A percentile compares a stretch with the other conserved stretches of the same genome.
phyloP scores from a whole-genome alignment of 345 rosid genomes.

The Populus pruinosa region DNA sequence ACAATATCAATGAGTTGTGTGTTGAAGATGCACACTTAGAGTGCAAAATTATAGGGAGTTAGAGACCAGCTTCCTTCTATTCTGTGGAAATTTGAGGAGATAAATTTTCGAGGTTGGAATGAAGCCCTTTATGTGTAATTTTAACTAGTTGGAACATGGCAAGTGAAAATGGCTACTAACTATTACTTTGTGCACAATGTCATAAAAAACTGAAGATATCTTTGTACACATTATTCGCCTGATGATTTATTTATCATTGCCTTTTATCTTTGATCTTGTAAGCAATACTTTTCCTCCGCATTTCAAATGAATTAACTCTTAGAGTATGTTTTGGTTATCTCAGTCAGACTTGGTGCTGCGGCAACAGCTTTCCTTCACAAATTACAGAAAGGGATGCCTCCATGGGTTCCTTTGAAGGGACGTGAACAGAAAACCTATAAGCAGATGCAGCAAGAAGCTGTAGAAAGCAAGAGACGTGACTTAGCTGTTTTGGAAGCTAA shows the following conservation, averaged over 20 bases:
- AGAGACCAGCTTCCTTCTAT: not conserved
- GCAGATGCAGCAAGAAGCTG: conserved; percentile 81
- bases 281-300: not conserved
- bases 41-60: not conserved
- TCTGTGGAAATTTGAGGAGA: not conserved
- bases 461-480: conserved; percentile 77
- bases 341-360: conserved; percentile 90
- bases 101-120: not conserved
- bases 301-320: conserved; percentile 9
- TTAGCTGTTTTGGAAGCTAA: conserved; percentile 82
- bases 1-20: not conserved
- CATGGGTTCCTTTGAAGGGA: conserved; percentile 87
- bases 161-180: not conserved
- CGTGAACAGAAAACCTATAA: conserved; percentile 65
- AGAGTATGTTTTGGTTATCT: conserved; percentile 10
- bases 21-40: not conserved
- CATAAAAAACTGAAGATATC: not conserved
- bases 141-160: not conserved
- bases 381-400: conserved; percentile 83
- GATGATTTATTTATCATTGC: not conserved
- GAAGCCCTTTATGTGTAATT: not conserved
- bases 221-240: not conserved
- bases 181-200: not conserved
- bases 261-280: not conserved
- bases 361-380: conserved; percentile 81